These are phyloP conservation scores for Silene latifolia DNA, from an alignment of 148 eudicot species.

Conservation along the genomic window DNA sequence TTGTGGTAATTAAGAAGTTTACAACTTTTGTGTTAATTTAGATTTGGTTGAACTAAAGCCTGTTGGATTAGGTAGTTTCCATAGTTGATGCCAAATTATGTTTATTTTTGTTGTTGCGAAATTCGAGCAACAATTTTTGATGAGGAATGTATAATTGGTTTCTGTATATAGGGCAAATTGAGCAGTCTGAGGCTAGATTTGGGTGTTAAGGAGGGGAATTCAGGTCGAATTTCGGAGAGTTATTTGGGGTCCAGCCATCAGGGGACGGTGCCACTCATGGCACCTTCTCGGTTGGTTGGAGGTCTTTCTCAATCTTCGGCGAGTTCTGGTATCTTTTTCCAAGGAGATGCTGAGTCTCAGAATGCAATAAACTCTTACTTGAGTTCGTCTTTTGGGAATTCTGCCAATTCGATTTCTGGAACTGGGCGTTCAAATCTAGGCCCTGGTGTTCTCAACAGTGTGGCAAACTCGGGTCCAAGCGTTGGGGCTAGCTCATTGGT, in stretches of 20 bases:
- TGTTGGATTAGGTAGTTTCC: conserved; percentile 28
- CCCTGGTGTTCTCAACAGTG: conserved; percentile 56
- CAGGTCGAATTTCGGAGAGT: conserved; percentile 45
- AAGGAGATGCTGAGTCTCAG: conserved; percentile 74
- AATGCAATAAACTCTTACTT: conserved; percentile 61
- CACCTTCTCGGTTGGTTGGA: conserved; percentile 68
- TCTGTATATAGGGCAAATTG: conserved; percentile 28
- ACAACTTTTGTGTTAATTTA: neutral
- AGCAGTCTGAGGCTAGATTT: conserved; percentile 16
- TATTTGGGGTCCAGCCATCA: conserved; percentile 53
- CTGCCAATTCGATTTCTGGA: conserved; percentile 56
- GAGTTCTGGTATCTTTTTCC: conserved; percentile 83
- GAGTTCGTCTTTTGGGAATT: conserved; percentile 76
- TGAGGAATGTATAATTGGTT: conserved; percentile 26
- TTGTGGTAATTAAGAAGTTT: conserved; percentile 1
- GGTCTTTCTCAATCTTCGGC: conserved; percentile 75
- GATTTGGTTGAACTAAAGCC: conserved; percentile 18
- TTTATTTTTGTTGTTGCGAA: neutral
- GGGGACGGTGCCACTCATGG: conserved; percentile 54
- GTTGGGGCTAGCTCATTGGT: conserved; percentile 86
- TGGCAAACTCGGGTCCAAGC: conserved; percentile 77
- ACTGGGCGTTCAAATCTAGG: conserved; percentile 48
- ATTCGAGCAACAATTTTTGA: neutral
- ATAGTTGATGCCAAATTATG: conserved; percentile 9
- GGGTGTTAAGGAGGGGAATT: conserved; percentile 25